phyloP scores from a whole-genome alignment of 805 yeast genomes.

The Ogataea zsoltii region DNA sequence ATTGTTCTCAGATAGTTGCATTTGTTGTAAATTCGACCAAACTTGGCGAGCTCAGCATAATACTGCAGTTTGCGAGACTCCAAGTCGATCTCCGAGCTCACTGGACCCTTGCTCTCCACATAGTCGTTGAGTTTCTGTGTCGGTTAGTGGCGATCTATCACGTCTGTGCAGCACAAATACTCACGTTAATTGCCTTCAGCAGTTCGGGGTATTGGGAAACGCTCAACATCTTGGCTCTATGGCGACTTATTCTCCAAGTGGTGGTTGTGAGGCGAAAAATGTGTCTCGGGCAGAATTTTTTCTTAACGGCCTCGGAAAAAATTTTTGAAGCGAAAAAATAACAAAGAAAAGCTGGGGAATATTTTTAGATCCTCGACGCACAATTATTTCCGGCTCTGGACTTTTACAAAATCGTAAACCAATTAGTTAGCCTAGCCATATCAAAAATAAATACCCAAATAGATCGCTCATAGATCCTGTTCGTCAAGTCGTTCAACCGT shows the following conservation, averaged over 20 bases:
- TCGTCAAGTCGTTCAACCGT: conserved; percentile 1
- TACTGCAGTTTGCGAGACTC: not conserved
- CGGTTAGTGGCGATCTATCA: conserved; percentile 4
- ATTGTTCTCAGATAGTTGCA: conserved; percentile 13
- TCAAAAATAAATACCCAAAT: no score
- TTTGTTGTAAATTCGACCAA: conserved; percentile 8
- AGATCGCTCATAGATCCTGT: not conserved
- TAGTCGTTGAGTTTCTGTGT: conserved; percentile 9
- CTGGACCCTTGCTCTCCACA: conserved; percentile 5
- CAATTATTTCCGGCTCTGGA: not conserved
- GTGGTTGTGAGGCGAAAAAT: not conserved
- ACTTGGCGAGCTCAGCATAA: conserved; percentile 8
- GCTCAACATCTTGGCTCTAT: not conserved
- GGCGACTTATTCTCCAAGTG: not conserved
- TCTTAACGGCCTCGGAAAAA: conserved; percentile 3
- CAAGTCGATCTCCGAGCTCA: conserved; percentile 1
- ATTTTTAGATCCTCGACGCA: not conserved
- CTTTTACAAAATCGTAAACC: no score
- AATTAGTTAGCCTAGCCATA: no score
- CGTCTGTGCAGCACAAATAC: no score
- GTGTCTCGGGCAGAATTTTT: not conserved
- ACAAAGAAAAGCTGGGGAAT: conserved; percentile 3
- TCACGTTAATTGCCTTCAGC: conserved; percentile 12
- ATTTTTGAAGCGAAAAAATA: not conserved
- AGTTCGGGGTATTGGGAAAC: conserved; percentile 17